phyloP scores from a whole-genome alignment of 2,329 filamentous ascomycete species.

The Calonectria leucothoes region DNA sequence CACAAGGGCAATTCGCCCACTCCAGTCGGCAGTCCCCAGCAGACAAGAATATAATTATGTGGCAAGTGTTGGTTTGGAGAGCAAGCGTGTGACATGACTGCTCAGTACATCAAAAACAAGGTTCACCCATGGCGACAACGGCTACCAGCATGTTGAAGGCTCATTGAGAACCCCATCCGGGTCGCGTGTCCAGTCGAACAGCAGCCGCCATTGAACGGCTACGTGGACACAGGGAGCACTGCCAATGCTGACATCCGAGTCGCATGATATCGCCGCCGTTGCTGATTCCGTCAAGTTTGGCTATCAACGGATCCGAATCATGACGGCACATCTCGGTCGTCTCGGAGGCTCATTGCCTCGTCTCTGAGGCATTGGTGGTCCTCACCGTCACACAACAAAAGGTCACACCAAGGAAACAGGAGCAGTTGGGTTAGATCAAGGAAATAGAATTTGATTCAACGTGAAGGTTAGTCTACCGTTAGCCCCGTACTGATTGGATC shows the following conservation, averaged over 20 bases:
- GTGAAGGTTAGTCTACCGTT: conserved; percentile 7
- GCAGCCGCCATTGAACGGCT: neutral
- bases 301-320: neutral
- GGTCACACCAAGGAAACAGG: neutral
- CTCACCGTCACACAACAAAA: neutral
- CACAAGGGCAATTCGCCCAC: neutral
- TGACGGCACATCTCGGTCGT: no score
- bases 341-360: no score
- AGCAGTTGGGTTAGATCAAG: neutral
- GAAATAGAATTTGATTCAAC: neutral
- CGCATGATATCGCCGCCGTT: neutral
- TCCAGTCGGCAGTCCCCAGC: no score
- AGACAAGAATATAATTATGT: no score
- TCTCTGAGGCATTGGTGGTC: neutral
- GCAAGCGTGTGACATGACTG: neutral
- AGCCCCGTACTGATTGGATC: conserved; percentile 1
- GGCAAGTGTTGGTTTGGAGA: neutral
- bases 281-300: neutral
- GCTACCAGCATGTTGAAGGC: neutral
- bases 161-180: neutral
- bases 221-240: neutral
- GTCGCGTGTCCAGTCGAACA: neutral
- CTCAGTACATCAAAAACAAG: neutral
- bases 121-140: neutral
- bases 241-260: neutral